Base-by-base conservation (phyloP, 345 rosid genomes). In the Lepidium sativum region DNA sequence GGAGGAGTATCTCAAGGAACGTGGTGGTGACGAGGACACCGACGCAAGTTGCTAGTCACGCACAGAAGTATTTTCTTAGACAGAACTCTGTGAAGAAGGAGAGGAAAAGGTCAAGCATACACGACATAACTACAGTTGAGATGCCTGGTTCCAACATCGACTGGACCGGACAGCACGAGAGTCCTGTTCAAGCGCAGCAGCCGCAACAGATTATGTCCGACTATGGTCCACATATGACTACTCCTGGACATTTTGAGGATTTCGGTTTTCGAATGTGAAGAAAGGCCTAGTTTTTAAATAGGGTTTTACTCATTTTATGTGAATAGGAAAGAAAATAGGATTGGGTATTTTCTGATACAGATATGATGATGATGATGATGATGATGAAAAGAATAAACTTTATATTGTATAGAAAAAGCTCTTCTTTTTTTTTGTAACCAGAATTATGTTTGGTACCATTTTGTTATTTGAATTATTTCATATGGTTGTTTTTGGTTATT, bases 1-100 rank as follows among this genome's bases (percentile, higher is more conserved):
- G 96, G 96, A 86, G 95, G 65, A 91, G 92, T 73, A 91, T 91
- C 38, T 83, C 96, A 1, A 84, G 97, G 76, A 86, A 87, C 60
- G 82, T 84, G 56, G 97, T 91, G 63, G 83, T 78, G 45, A 81
- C 95, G 2, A 84, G 95, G 62, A 90, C 95, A 5, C 95, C 97
- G 8, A 90, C 95, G 0, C 95, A 89, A 75, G 97, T 90, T 0
- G 95, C 97, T 0, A 90, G 95, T 67, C 97, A 90, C 55, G 97
- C 97, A n/a, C 97, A 91, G 71, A 91, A 91, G 73, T 87, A 81
- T 75, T 90, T 84, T 52, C 87, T 90, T 6, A 82, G 92, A 39
- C 95, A 87, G 63, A 79, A 29, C 53, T 66, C 83, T 1, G 85
- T 58, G 37, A 86, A 84, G 79, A 87, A 84, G 41, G 95, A 90